Evolutionary conservation across 257 asterid species (phyloP), one percentile per base, ranked within the genome.

Genomic region (Capsicum chinense): DNA sequence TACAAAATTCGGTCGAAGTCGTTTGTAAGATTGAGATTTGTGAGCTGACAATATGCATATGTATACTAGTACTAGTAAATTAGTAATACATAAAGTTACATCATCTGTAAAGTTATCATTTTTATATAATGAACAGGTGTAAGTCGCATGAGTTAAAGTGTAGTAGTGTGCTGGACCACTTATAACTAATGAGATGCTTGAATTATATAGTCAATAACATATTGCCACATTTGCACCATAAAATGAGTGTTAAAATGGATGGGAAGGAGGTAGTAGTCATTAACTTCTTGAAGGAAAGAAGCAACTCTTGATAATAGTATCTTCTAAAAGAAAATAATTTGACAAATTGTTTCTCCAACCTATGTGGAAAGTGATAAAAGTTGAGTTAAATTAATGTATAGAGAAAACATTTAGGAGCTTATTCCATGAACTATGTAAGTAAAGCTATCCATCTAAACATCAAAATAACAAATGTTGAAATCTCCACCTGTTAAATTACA

Each of bases 81-180:
- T 26, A 26, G 26, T 26, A 26, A 26, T 26, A 26, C 26, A 26
- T 26, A 26, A 26, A 42, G 47, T 42, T 42, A 42, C 4, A 44
- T 44, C 48, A 44, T 5, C 48, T 44, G 48, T 5, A 44, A 64
- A 26, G 9, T 64, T 37, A 14, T 3, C 50, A 35, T 67, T 67
- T 67, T 67, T 67, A 39, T 14, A 37, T 37, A 67, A 67, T 67
- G 13, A 67, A 67, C 74, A 67, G 47, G 74, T 67, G 74, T 67
- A 39, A 67, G 0, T 14, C 48, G 6, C 1, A 67, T 2, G 12
- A 67, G 6, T 35, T 35, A 10, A 13, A 35, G 50, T 67, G 35
- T 69, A 69, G 21, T 39, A 69, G 54, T 69, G 54, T 33, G 26
- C 26, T 68, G 78, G 48, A 33, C 73, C 44, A 66, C 73, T 33